Evolutionary conservation across 192 early-diverging fungal genomes (phyloP), one percentile per base, ranked within the genome.

Genomic region (Spizellomyces sp.): DNA sequence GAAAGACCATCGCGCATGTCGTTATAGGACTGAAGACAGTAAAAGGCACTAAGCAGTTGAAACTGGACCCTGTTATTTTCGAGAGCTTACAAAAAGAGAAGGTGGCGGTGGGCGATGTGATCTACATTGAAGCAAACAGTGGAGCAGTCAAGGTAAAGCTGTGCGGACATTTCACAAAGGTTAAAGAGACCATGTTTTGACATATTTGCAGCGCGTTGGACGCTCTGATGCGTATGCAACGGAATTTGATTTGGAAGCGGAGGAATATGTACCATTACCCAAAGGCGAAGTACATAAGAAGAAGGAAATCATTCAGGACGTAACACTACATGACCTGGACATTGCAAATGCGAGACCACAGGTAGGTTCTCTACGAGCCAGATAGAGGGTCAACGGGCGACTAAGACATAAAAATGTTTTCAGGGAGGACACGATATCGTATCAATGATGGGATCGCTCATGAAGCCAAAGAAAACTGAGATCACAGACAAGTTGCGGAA

Each of bases 231-330:
- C 95, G n/a, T 98, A 90, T 85, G 96, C 97, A 0, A 96, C 97
- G 45, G 97, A 99, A 79, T 98, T 93, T 73, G 97, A 99, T 83
- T 78, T 99, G 69, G 97, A 99, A 77, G 95, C 96, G 4, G 97
- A 99, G 58, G 94, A 96, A 72, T 99, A 98, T 60, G 97, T 99
- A 17, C 95, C 96, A 15, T 78, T 97, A 62, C 97, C 97, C 19
- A 98, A 99, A 83, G 97, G 97, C 50, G 97, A 99, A 67, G 95
- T 97, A 14, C 95, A 95, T 81, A 99, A 99, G 83, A 97, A 95
- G 84, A 98, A 98, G 88, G 97, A 99, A 77, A 87, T 99, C 43
- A 89, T 98, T 44, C 97, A 98, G 79, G 95, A 97, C 77, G 96
- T 99, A 4, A 96, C 97, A 0, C 87, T 99, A 21, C 96, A 99